These are phyloP conservation scores for Boletus sensibilis DNA, from an alignment of 768 basidiomycete genomes.

Conservation along the genomic window DNA sequence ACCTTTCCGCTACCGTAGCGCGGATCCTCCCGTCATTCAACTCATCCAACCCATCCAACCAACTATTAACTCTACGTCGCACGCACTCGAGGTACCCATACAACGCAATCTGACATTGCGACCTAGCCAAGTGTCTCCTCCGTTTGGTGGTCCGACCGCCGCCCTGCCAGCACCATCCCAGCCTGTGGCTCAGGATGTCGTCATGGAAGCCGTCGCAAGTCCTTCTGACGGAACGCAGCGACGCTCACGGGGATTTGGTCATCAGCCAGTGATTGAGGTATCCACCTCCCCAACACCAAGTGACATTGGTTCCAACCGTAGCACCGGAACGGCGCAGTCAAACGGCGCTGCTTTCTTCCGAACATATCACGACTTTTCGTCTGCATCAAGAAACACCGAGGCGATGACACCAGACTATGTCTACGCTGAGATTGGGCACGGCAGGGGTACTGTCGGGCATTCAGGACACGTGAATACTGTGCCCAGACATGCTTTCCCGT, in stretches of 20 bases:
- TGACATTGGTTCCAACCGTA: slow-evolving; percentile 57
- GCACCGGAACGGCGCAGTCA: slow-evolving; percentile 50
- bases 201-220: slow-evolving; percentile 35
- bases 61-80: slow-evolving; percentile 7
- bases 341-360: slow-evolving; percentile 63
- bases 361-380: slow-evolving; percentile 47
- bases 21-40: slow-evolving; percentile 13
- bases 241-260: slow-evolving; percentile 43
- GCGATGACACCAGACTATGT: slow-evolving; percentile 70
- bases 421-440: slow-evolving; percentile 76
- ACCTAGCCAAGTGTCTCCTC: slow-evolving; percentile 14
- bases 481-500: slow-evolving; percentile 25
- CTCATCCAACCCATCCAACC: slow-evolving; percentile 14
- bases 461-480: slow-evolving; percentile 18
- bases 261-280: slow-evolving; percentile 60
- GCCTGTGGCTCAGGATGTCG: slow-evolving; percentile 21
- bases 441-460: slow-evolving; percentile 46
- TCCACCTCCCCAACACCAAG: slow-evolving; percentile 59
- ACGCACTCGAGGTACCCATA: slow-evolving; percentile 29
- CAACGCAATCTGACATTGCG: slow-evolving; percentile 30
- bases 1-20: slow-evolving; percentile 28
- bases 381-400: slow-evolving; percentile 48
- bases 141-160: slow-evolving; percentile 7
- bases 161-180: slow-evolving; percentile 3
- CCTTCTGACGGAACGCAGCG: slow-evolving; percentile 40